Evolutionary conservation across 2,329 filamentous ascomycete species (phyloP).

Genomic region (Keithomyces neogunnii): DNA sequence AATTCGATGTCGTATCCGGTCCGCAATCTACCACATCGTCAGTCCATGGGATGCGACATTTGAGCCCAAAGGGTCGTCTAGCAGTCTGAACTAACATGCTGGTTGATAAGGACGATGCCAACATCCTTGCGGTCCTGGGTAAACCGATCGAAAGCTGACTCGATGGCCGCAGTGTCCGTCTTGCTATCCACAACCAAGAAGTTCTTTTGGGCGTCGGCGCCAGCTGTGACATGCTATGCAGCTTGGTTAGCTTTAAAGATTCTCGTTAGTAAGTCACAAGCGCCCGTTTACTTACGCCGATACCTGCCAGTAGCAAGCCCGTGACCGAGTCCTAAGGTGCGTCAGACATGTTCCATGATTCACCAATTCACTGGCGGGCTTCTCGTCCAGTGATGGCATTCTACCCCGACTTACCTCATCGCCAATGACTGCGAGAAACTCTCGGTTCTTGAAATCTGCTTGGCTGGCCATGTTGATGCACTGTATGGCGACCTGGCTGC

Average conservation of each 20-base stretch:
- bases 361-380: no score
- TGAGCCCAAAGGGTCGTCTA: neutral
- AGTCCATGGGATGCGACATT: neutral
- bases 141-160: slow-evolving; percentile 82
- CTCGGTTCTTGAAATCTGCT: slow-evolving; percentile 68
- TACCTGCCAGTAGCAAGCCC: slow-evolving; percentile 86
- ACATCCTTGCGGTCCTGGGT: slow-evolving; percentile 91
- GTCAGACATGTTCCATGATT: slow-evolving; percentile 14
- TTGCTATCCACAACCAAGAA: slow-evolving; percentile 94
- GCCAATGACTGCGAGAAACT: slow-evolving; percentile 95
- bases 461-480: slow-evolving; percentile 37
- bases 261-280: neutral
- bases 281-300: slow-evolving; percentile 57
- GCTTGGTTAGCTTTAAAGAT: neutral
- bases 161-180: slow-evolving; percentile 82
- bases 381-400: neutral
- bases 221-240: slow-evolving; percentile 75
- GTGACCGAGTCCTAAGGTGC: slow-evolving; percentile 79
- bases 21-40: slow-evolving; percentile 60
- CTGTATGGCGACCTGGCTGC: neutral
- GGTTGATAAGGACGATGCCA: slow-evolving; percentile 92
- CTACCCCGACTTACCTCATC: slow-evolving; percentile 65
- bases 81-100: slow-evolving; percentile 61
- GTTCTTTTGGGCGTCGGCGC: slow-evolving; percentile 89
- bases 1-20: slow-evolving; percentile 83